phyloP scores from a whole-genome alignment of 1,139 yeast genomes.

The Casaregolazyma lundiana region DNA sequence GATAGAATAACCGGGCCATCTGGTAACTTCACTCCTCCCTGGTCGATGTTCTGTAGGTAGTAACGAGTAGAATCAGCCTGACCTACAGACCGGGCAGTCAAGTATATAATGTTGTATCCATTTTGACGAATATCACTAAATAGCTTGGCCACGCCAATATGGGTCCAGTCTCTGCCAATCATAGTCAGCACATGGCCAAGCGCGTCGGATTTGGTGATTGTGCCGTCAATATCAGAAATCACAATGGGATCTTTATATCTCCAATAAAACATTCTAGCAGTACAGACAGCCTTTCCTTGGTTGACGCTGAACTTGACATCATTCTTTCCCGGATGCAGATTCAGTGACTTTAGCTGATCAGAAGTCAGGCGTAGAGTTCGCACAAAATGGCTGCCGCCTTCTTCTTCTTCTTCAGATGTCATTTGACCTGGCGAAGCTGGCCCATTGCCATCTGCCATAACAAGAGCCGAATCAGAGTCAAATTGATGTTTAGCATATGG shows the following conservation, averaged over 20 bases:
- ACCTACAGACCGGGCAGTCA: constrained; percentile 94
- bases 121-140: constrained; percentile 80
- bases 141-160: constrained; percentile 87
- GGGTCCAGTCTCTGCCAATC: constrained; percentile 98
- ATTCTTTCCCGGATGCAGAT: constrained; percentile 75
- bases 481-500: constrained; percentile 15
- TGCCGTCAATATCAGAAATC: constrained; percentile 96
- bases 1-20: constrained; percentile 91
- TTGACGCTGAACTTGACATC: constrained; percentile 73
- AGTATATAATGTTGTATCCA: constrained; percentile 89
- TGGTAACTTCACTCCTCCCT: constrained; percentile 71
- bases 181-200: constrained; percentile 92
- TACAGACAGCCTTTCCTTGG: constrained; percentile 73
- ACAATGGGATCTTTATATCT: constrained; percentile 81
- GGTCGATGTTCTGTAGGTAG: constrained; percentile 73
- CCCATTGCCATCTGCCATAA: constrained; percentile 12
- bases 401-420: constrained; percentile 16
- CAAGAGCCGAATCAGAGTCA: constrained; percentile 17
- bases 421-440: constrained; percentile 9
- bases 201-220: constrained; percentile 96
- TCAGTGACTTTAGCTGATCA: constrained; percentile 73
- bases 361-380: constrained; percentile 89
- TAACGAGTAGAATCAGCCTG: constrained; percentile 91
- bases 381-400: constrained; percentile 43
- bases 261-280: constrained; percentile 80